A percentile compares a stretch with the other conserved stretches of the same genome.
Evolutionary conservation across 2,329 filamentous ascomycete species (phyloP).

Genomic region (Aspergillus brunneoviolaceus): DNA sequence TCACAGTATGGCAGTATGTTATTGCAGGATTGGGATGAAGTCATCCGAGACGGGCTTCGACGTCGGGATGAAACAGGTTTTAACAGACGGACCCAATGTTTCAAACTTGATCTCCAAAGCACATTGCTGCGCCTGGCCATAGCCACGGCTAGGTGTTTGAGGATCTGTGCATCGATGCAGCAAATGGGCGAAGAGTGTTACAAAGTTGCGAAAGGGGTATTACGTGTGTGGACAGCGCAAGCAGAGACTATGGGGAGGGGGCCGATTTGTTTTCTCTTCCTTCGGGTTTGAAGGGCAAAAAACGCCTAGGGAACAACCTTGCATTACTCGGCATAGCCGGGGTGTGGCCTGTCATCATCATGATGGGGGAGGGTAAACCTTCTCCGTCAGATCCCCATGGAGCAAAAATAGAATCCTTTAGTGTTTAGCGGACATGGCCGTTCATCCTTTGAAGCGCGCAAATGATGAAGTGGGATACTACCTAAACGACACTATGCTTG

Average conservation of each 20-base stretch:
- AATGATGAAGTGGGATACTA: not conserved
- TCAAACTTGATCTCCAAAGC: conserved; percentile 13
- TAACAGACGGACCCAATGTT: conserved; percentile 12
- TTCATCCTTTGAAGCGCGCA: not conserved
- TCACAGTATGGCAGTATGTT: not conserved
- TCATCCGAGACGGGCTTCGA: conserved; percentile 1
- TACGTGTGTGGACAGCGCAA: not conserved
- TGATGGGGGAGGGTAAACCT: not conserved
- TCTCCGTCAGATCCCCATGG: not conserved
- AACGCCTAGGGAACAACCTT: conserved; percentile 10
- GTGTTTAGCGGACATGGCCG: not conserved
- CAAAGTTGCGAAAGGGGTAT: not conserved
- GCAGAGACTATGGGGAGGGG: not conserved
- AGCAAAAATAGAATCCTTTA: conserved; percentile 4
- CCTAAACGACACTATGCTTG: not conserved
- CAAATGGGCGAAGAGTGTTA: not conserved
- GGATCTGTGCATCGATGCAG: not conserved
- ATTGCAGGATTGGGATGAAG: conserved; percentile 5
- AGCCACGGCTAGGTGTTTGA: conserved; percentile 17
- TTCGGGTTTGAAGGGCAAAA: conserved; percentile 1
- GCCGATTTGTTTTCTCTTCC: not conserved
- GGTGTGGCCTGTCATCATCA: conserved; percentile 3
- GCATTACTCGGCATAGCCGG: conserved; percentile 5
- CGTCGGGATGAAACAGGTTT: conserved; percentile 5
- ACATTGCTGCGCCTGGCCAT: conserved; percentile 26